Percentiles rank a stretch among this genome's conserved stretches.
These are phyloP conservation scores for Eucalyptus microcorys DNA, from an alignment of 345 rosid genomes.

Conservation along the genomic window DNA sequence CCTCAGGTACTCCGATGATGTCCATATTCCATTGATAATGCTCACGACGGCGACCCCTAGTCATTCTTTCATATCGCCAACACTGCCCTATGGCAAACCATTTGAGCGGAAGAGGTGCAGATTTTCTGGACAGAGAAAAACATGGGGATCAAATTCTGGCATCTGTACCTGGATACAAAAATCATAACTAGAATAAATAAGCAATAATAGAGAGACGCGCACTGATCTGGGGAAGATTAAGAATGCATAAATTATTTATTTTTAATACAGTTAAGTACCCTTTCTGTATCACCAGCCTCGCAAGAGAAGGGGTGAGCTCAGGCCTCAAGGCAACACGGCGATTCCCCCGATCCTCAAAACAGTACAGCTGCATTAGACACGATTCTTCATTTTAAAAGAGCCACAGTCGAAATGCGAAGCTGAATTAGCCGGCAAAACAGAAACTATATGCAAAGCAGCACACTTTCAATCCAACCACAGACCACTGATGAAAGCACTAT, in stretches of 20 bases:
- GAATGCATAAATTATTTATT: not conserved
- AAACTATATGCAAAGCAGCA: not conserved
- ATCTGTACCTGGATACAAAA: conserved; percentile 49
- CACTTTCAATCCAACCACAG: not conserved
- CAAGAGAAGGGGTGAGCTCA: conserved; percentile 94
- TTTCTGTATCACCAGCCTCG: conserved; percentile 87
- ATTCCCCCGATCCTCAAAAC: conserved; percentile 91
- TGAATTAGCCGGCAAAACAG: not conserved
- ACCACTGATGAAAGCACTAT: not conserved
- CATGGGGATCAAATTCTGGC: conserved; percentile 50
- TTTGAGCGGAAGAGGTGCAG: conserved; percentile 79
- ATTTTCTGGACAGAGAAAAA: conserved; percentile 80
- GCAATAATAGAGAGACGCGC: not conserved
- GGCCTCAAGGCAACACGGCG: conserved; percentile 98
- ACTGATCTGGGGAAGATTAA: not conserved
- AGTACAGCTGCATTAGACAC: conserved; percentile 45
- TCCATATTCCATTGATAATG: conserved; percentile 99
- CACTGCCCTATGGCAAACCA: conserved; percentile 97
- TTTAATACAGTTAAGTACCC: conserved; percentile 33
- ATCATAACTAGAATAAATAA: conserved; percentile 10
- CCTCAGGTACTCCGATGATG: conserved; percentile 85
- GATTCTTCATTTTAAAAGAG: not conserved
- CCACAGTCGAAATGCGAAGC: not conserved
- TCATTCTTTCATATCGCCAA: conserved; percentile 98
- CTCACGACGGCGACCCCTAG: conserved; percentile 91